Conservation (phyloP, 164 flowering plant species). For the Piper betle region DNA sequence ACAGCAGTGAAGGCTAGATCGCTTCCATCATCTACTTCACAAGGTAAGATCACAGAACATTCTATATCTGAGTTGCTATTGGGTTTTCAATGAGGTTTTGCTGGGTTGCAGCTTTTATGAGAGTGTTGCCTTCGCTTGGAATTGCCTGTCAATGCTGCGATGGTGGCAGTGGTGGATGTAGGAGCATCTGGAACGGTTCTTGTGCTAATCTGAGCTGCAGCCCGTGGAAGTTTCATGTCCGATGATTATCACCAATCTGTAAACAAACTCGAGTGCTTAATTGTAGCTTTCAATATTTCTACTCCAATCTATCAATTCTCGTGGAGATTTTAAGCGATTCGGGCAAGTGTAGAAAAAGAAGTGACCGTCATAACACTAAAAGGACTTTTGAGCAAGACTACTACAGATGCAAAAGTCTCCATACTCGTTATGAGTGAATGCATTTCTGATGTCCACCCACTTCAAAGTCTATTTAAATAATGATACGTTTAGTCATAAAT, state of each 20-base stretch:
- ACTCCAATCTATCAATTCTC: too few species aligned
- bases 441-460: too few species aligned
- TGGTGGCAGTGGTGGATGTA: conserved; percentile 8
- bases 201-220: conserved; percentile 33
- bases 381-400: too few species aligned
- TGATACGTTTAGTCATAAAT: too few species aligned
- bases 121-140: conserved; percentile 5
- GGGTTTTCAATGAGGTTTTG: neutral
- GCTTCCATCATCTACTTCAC: neutral
- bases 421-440: too few species aligned
- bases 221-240: conserved; percentile 27
- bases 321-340: too few species aligned
- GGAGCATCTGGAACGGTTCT: conserved; percentile 16
- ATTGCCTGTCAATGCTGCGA: conserved; percentile 9
- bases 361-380: too few species aligned
- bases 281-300: too few species aligned
- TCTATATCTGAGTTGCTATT: neutral
- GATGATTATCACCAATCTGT: neutral
- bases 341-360: too few species aligned
- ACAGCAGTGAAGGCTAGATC: neutral
- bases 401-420: too few species aligned
- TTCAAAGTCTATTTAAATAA: too few species aligned
- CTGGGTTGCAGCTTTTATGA: neutral
- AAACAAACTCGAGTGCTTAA: neutral
- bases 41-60: neutral